Base-by-base conservation (phyloP, 768 basidiomycete genomes). In the Hydnum rufescens region DNA sequence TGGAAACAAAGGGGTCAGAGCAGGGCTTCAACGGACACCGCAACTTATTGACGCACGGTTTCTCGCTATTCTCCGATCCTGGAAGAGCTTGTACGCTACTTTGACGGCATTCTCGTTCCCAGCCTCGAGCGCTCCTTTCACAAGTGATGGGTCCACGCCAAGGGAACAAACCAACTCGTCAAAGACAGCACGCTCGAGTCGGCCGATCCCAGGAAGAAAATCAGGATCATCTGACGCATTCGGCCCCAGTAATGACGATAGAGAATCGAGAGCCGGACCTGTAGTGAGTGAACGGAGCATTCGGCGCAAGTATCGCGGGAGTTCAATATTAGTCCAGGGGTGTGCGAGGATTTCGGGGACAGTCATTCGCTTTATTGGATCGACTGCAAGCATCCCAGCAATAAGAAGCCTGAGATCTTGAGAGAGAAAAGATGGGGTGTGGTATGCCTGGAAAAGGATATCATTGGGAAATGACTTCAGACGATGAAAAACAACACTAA, bases 21-120 rank as follows among this genome's bases (percentile, higher is more conserved):
- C 13, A 39, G 22, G 22, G 36, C 36, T 22, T 13, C 13, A 39
- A 39, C 13, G 13, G 22, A 39, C 36, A 39, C 22, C 36, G 36
- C 22, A 39, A 39, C 13, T n/a, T n/a, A n/a, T n/a, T n/a, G 2
- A 72, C 88, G 72, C 60, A 93, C 90, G 67, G 63, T 89, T 87
- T 64, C 82, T 76, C 4, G 88, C 79, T 51, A 83, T 72, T 34
- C 89, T 71, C 68, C 90, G 90, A 61, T 99, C 93, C 53, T 88
- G 71, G 43, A 95, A 70, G 3, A 99, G 71, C 76, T 90, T 78
- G 65, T 97, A 99, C 0, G 93, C 90, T 4, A 99, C 90, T 66
- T 95, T 92, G 62, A 97, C 82, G 51, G 87, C 80, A 62, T 96
- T 95, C 0, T 85, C 89, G 57, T 92, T 88, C 51, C 90, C 81